Base-by-base conservation (phyloP, 2,329 filamentous ascomycete genomes). In the Keithomyces neogunnii region DNA sequence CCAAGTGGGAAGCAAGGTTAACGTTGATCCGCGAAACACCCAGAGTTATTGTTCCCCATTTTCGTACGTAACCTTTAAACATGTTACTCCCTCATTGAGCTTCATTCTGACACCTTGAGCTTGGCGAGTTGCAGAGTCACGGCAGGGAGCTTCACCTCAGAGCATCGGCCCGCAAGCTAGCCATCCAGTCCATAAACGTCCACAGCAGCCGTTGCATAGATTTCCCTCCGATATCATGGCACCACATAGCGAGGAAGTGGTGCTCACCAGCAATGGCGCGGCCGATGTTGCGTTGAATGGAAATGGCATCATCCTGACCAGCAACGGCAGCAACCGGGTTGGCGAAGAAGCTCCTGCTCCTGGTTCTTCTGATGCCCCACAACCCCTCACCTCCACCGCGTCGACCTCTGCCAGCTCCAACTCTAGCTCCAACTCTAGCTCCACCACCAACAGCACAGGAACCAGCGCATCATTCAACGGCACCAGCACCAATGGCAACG, bases 191-290 rank as follows among this genome's bases (percentile, higher is more conserved):
- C 19, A 19, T 19, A 19, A 19, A 19, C 19, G 19, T 19, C 19
- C 19, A 19, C 19, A 19, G 19, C 19, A 19, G 19, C 19, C 19
- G 19, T 19, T 19, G 19, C 19, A 19, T 19, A 19, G 19, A 19
- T 19, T 19, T 19, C 19, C 19, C 19, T 19, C 38, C 19, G 3
- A 40, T 6, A 36, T 5, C 28, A 69, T 69, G 67, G 62, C 66
- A 44, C 66, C 67, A 50, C 66, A 69, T 53, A 66, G 65, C 55
- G 67, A 69, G 45, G 49, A 47, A 19, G 53, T 65, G 46, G 56
- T 59, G 45, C 56, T 64, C 50, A 59, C 58, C 48, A 59, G 63
- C 56, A 56, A 54, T 40, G 62, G 63, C 51, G 53, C 57, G 48
- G 53, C 55, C 53, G 54, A 52, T 30, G 38, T 39, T 5, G 55